These are phyloP conservation scores for Phenoliferia sp. DNA, from an alignment of 1,284 basidiomycete species.

Conservation along the genomic window DNA sequence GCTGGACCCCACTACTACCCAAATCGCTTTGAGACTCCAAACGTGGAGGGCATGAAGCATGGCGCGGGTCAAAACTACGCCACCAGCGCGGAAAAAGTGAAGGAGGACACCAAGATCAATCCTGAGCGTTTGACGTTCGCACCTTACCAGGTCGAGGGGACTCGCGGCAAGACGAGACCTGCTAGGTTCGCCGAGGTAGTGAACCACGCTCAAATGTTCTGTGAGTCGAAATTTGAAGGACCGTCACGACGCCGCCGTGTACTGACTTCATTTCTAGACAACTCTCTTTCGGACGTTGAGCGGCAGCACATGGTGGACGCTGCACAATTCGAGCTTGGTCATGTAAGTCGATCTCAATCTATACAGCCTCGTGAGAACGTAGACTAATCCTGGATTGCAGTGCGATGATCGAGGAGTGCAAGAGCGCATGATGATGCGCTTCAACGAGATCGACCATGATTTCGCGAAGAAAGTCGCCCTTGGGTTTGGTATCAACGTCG, in stretches of 20 bases:
- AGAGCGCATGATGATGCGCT: slow-evolving; percentile 57
- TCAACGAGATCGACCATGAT: slow-evolving; percentile 64
- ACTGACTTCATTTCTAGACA: slow-evolving; percentile 42
- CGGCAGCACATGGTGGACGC: slow-evolving; percentile 61
- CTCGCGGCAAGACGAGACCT: slow-evolving; percentile 63
- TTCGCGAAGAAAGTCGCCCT: slow-evolving; percentile 61
- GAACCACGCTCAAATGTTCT: slow-evolving; percentile 66
- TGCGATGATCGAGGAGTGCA: slow-evolving; percentile 69
- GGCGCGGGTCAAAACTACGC: slow-evolving; percentile 27
- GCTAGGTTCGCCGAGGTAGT: slow-evolving; percentile 65
- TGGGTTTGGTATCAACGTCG: slow-evolving; percentile 55
- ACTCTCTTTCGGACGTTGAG: slow-evolving; percentile 64
- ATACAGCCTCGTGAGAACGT: too few relatives aligned
- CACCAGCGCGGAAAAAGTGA: slow-evolving; percentile 9
- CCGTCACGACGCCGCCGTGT: too few relatives aligned
- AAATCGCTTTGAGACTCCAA: slow-evolving; percentile 58
- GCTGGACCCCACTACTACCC: slow-evolving; percentile 69
- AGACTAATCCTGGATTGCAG: too few relatives aligned
- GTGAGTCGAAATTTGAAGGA: too few relatives aligned
- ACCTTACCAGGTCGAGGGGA: slow-evolving; percentile 50
- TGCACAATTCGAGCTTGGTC: slow-evolving; percentile 67
- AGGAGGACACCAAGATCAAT: slow-evolving; percentile 6
- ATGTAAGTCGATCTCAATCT: neutral
- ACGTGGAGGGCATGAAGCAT: slow-evolving; percentile 17
- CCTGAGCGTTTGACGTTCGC: slow-evolving; percentile 27